Conservation (phyloP, 2,329 filamentous ascomycete species). For the Nothomitra cinnamomea region DNA sequence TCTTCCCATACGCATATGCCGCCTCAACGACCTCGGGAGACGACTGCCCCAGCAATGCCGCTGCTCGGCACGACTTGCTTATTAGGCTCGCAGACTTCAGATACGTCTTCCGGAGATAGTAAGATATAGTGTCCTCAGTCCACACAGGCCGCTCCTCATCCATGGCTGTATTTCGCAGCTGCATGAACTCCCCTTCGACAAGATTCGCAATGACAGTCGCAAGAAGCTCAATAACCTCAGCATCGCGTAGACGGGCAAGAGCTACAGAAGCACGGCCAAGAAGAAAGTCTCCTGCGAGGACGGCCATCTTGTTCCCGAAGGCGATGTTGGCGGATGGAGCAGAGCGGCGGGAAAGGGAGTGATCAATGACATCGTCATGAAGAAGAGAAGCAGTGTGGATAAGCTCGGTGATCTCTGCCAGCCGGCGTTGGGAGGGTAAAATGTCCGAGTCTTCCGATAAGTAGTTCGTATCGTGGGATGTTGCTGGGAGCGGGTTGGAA, state of each 20-base stretch:
- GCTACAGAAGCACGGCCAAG: slow-evolving; percentile 87
- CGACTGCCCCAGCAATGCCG: slow-evolving; percentile 68
- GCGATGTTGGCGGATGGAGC: slow-evolving; percentile 80
- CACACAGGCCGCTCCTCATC: slow-evolving; percentile 74
- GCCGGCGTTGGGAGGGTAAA: slow-evolving; percentile 75
- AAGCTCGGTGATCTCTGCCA: slow-evolving; percentile 92
- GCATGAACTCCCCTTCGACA: slow-evolving; percentile 98
- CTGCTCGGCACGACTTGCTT: slow-evolving; percentile 84
- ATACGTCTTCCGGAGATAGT: slow-evolving; percentile 97
- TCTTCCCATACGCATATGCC: slow-evolving; percentile 83
- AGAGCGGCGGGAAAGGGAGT: slow-evolving; percentile 69
- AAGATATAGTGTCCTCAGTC: slow-evolving; percentile 75
- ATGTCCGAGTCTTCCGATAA: slow-evolving; percentile 38
- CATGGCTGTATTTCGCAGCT: slow-evolving; percentile 84
- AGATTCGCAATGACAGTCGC: slow-evolving; percentile 95
- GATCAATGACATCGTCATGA: slow-evolving; percentile 96
- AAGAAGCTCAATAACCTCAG: slow-evolving; percentile 85
- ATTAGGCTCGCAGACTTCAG: slow-evolving; percentile 92
- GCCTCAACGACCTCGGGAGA: slow-evolving; percentile 70
- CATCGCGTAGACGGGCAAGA: slow-evolving; percentile 73
- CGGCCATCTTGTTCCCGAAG: slow-evolving; percentile 99
- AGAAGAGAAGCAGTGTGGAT: slow-evolving; percentile 94
- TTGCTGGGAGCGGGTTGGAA: slow-evolving; percentile 24
- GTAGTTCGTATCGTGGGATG: slow-evolving; percentile 1
- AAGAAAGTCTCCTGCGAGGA: slow-evolving; percentile 91